phyloP scores from a whole-genome alignment of 441 rosid genomes.

The Jatropha multifida region DNA sequence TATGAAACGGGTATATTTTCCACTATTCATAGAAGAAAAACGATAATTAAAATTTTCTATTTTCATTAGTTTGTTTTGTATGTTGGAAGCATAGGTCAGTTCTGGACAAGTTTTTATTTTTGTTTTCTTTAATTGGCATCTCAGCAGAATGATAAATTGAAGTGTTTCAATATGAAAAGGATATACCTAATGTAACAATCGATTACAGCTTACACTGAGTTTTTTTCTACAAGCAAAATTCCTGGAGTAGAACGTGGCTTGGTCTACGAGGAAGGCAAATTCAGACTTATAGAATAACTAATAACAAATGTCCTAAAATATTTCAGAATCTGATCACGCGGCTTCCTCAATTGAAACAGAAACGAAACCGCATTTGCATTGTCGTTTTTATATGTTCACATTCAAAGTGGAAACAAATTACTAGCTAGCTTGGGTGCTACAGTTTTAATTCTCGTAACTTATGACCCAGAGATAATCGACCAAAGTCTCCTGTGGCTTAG shows the following conservation, averaged over 20 bases:
- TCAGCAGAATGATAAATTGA: too few species aligned
- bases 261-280: not conserved
- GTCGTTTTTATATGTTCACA: not conserved
- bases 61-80: too few species aligned
- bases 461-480: not conserved
- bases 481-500: not conserved
- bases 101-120: too few species aligned
- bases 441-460: not conserved
- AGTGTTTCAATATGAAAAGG: too few species aligned
- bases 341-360: not conserved
- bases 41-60: too few species aligned
- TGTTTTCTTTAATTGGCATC: too few species aligned
- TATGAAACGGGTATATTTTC: too few species aligned
- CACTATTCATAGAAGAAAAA: too few species aligned
- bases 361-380: not conserved
- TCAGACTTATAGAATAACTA: not conserved
- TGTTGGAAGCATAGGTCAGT: too few species aligned
- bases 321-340: constrained; percentile 6
- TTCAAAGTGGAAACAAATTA: not conserved
- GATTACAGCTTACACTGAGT: too few species aligned
- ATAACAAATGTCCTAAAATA: not conserved
- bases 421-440: not conserved
- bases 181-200: too few species aligned
- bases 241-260: not conserved
- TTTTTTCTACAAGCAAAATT: too few species aligned